A percentile compares a stretch with the other conserved stretches of the same genome.
Conservation (phyloP, 2,329 filamentous ascomycete species). For the Claviceps purpurea region DNA sequence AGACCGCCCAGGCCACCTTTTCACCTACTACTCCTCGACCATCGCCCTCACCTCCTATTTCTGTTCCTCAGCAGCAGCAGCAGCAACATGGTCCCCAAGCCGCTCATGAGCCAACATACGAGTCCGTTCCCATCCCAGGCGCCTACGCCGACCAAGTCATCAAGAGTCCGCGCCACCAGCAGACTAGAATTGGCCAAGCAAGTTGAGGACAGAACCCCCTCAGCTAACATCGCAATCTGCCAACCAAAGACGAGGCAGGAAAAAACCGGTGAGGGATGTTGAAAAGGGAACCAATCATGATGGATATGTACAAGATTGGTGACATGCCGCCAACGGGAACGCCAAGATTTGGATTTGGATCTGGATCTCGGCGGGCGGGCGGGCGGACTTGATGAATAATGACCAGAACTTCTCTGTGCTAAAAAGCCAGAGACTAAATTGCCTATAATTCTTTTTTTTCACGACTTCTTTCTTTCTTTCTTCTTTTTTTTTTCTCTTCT, state of each 20-base stretch:
- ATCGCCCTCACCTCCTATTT: slow-evolving; percentile 2
- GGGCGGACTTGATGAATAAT: too few relatives aligned
- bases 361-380: too few relatives aligned
- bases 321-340: too few relatives aligned
- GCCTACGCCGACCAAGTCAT: slow-evolving; percentile 53
- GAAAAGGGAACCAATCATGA: too few relatives aligned
- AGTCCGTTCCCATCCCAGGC: slow-evolving; percentile 74
- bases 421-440: too few relatives aligned
- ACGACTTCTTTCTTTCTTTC: not conserved
- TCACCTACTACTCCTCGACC: slow-evolving; percentile 25
- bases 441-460: too few relatives aligned
- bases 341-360: too few relatives aligned
- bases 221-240: too few relatives aligned
- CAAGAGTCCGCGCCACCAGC: slow-evolving; percentile 35
- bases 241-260: too few relatives aligned
- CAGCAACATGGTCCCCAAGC: slow-evolving; percentile 49
- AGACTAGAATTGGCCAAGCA: slow-evolving; percentile 28
- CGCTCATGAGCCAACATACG: slow-evolving; percentile 74
- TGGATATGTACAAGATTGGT: too few relatives aligned
- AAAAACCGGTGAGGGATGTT: too few relatives aligned
- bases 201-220: slow-evolving; percentile 5
- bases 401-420: too few relatives aligned
- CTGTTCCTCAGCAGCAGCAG: slow-evolving; percentile 13
- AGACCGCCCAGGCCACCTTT: slow-evolving; percentile 50
- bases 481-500: not conserved